phyloP scores from a whole-genome alignment of 768 basidiomycete genomes.

The Termitomyces sp. region DNA sequence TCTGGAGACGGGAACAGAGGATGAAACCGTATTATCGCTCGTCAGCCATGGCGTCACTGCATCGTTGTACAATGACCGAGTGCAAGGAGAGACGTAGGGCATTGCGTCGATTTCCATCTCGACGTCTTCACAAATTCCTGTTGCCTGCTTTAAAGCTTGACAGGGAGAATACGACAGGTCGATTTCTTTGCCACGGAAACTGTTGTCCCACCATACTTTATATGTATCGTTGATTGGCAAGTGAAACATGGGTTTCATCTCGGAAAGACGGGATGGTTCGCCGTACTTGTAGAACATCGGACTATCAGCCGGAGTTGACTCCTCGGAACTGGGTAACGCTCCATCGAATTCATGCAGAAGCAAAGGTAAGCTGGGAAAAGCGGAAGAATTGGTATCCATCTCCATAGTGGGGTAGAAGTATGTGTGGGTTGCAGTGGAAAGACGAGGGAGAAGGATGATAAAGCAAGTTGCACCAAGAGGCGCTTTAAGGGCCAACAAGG shows the following conservation, averaged over 20 bases:
- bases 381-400: conserved; percentile 7
- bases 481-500: conserved; percentile 15
- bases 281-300: conserved; percentile 14
- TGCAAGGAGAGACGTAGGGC: background rate
- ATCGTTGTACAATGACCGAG: background rate
- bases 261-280: conserved; percentile 14
- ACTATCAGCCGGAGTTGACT: conserved; percentile 13
- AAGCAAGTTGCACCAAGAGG: conserved; percentile 1
- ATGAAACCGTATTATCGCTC: conserved; percentile 5
- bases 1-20: conserved; percentile 9
- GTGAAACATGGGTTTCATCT: conserved; percentile 12
- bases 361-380: conserved; percentile 1
- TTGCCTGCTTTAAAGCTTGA: conserved; percentile 1
- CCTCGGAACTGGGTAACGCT: conserved; percentile 1
- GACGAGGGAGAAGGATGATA: background rate
- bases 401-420: background rate
- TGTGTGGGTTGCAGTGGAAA: background rate
- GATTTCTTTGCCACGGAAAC: background rate
- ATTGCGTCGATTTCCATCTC: conserved; percentile 5
- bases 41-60: conserved; percentile 2
- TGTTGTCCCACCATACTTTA: conserved; percentile 6
- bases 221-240: conserved; percentile 5
- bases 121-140: conserved; percentile 7
- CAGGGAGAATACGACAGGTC: background rate
- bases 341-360: conserved; percentile 1